These are phyloP conservation scores for Polychaeton citri DNA, from an alignment of 2,329 filamentous ascomycete genomes.

Conservation along the genomic window DNA sequence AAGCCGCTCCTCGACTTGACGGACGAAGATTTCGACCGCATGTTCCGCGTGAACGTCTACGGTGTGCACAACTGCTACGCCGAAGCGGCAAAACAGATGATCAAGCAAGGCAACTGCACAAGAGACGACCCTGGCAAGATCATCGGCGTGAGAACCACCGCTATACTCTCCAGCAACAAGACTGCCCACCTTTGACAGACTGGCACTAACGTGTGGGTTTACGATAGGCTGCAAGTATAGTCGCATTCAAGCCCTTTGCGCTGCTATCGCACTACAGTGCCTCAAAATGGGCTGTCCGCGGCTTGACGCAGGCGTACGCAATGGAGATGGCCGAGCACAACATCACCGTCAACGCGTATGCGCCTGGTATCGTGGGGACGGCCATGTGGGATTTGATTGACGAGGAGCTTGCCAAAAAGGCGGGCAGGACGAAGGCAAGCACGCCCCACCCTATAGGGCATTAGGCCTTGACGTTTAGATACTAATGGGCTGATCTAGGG, in stretches of 20 bases:
- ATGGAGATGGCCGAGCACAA: slow-evolving; percentile 51
- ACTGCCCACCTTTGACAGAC: neutral
- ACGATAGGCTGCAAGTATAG: slow-evolving; percentile 29
- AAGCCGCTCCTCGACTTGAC: slow-evolving; percentile 43
- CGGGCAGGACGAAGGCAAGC: slow-evolving; percentile 27
- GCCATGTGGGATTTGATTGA: slow-evolving; percentile 59
- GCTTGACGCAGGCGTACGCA: slow-evolving; percentile 52
- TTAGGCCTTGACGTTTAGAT: slow-evolving; percentile 28
- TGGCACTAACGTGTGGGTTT: too few species aligned
- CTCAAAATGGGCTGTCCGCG: slow-evolving; percentile 53
- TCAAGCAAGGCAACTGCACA: slow-evolving; percentile 41
- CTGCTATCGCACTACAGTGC: slow-evolving; percentile 50
- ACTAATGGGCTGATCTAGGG: too few species aligned
- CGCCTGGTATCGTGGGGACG: slow-evolving; percentile 54
- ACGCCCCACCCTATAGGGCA: too few species aligned
- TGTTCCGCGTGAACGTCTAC: slow-evolving; percentile 53
- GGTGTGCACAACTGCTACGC: slow-evolving; percentile 54
- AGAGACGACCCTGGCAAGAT: slow-evolving; percentile 30
- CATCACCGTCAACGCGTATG: slow-evolving; percentile 55
- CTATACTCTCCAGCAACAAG: neutral
- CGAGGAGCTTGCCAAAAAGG: slow-evolving; percentile 40
- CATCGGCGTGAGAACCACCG: slow-evolving; percentile 22
- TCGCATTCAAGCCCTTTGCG: slow-evolving; percentile 46
- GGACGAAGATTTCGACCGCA: slow-evolving; percentile 42
- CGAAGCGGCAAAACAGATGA: slow-evolving; percentile 51